Evolutionary conservation across 257 asterid species (phyloP), one percentile per base, ranked within the genome.

Genomic region (Fraxinus americana): DNA sequence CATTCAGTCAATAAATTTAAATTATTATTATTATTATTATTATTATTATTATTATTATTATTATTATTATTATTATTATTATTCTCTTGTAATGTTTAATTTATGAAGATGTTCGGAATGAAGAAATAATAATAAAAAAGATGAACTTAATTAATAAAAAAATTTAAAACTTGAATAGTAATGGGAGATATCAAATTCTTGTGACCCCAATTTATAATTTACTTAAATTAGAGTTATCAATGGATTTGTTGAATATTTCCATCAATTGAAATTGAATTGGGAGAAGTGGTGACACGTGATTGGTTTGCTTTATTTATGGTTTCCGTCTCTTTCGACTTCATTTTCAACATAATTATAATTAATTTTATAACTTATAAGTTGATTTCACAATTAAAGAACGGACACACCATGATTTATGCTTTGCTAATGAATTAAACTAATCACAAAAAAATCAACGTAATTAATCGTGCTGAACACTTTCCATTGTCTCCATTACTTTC

Each of bases 261-360:
- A 63, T 45, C 41, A 45, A 45, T 65, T 3, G 78, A 66, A 67
- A 70, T 30, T 52, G 71, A 79, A 67, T 35, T 17, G 1, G 66
- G 73, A 14, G 50, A 67, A 43, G 59, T 80, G 83, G 77, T 38
- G 9, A 50, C 34, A 74, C 27, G 71, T 66, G 74, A 67, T 57
- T 67, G 75, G 83, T 21, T 73, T 43, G 67, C 50, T 45, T 63
- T 30, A 34, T 36, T 66, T 72, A 14, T 68, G 83, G 71, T 36
- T 21, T 16, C 71, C 0, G 1, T 75, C 74, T 48, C 57, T 45
- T 21, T 69, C 54, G 23, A 2, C 5, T 16, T 35, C 67, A 25
- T 25, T 67, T 73, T 79, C 75, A 50, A 73, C 16, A 35, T 43
- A 21, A 43, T 43, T 41, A 10, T 41, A 41, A 41, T 41, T 41